phyloP scores from a whole-genome alignment of 148 eudicot species.

The Silene uniflora region DNA sequence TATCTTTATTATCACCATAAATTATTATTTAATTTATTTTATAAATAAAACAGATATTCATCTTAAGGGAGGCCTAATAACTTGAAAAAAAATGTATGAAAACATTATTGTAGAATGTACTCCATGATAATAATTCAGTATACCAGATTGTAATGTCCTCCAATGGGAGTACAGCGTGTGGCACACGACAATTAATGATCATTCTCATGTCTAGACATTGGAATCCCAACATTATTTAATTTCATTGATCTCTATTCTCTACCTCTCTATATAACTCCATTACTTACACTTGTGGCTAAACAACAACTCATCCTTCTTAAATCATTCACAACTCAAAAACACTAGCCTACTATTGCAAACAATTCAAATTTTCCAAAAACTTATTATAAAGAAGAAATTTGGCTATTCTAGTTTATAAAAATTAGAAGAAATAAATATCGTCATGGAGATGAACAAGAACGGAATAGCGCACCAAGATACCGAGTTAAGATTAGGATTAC shows the following conservation, averaged over 20 bases:
- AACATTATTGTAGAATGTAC: not conserved
- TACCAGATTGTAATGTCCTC: conserved; percentile 7
- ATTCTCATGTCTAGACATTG: conserved; percentile 27
- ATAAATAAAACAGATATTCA: too few species aligned
- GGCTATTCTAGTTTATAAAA: not conserved
- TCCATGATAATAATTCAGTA: not conserved
- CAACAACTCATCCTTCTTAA: not conserved
- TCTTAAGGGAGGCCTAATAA: too few species aligned
- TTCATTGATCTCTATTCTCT: not conserved
- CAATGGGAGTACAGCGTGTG: conserved; percentile 27
- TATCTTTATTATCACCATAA: too few species aligned
- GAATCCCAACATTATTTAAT: conserved; percentile 21
- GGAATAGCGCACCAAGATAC: conserved; percentile 30
- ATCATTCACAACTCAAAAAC: not conserved
- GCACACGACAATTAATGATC: conserved; percentile 24
- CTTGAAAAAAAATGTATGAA: too few species aligned
- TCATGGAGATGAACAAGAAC: conserved; percentile 28
- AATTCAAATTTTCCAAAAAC: not conserved
- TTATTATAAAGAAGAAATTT: not conserved
- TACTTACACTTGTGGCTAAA: not conserved
- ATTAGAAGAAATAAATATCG: not conserved
- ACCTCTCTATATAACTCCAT: conserved; percentile 21
- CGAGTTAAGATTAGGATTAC: conserved; percentile 37
- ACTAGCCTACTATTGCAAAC: not conserved
- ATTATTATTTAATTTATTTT: too few species aligned